Percentiles rank a stretch among this genome's conserved stretches.
Evolutionary conservation across 768 basidiomycete species (phyloP).

Genomic region (Termitomyces sp.): DNA sequence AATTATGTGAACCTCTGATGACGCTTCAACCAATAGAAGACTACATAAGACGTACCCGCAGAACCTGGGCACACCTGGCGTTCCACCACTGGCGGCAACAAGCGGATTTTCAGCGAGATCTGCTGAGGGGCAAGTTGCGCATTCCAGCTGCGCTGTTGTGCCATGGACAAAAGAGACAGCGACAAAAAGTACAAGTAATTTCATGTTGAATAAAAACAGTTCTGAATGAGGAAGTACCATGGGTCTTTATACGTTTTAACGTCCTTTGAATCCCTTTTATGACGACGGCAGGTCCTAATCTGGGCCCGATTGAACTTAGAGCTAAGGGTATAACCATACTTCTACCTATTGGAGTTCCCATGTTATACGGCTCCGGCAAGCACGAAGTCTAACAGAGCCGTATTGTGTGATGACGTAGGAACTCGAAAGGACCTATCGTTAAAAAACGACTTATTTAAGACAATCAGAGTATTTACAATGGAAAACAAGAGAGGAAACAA

Average conservation of each 20-base stretch:
- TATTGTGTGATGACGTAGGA: background rate
- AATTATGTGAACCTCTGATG: background rate
- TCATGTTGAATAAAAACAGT: background rate
- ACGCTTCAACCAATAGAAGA: background rate
- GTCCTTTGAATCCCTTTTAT: background rate
- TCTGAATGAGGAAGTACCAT: background rate
- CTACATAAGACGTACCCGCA: slow-evolving; percentile 3
- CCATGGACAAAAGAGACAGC: background rate
- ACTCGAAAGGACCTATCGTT: background rate
- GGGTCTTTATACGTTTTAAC: background rate
- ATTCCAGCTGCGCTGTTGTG: background rate
- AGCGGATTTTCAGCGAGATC: slow-evolving; percentile 6
- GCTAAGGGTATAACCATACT: background rate
- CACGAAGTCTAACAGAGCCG: background rate
- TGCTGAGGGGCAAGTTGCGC: slow-evolving; percentile 9
- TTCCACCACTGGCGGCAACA: slow-evolving; percentile 8
- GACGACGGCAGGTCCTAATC: background rate
- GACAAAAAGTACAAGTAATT: background rate
- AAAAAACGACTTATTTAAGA: no score
- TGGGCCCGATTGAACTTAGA: background rate
- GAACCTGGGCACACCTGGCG: slow-evolving; percentile 9
- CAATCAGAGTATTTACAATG: background rate
- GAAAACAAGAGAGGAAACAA: background rate
- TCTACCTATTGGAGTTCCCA: background rate
- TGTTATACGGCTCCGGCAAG: background rate